phyloP scores from a whole-genome alignment of 2,329 filamentous ascomycete genomes.

The Stachybotrys echinatus region DNA sequence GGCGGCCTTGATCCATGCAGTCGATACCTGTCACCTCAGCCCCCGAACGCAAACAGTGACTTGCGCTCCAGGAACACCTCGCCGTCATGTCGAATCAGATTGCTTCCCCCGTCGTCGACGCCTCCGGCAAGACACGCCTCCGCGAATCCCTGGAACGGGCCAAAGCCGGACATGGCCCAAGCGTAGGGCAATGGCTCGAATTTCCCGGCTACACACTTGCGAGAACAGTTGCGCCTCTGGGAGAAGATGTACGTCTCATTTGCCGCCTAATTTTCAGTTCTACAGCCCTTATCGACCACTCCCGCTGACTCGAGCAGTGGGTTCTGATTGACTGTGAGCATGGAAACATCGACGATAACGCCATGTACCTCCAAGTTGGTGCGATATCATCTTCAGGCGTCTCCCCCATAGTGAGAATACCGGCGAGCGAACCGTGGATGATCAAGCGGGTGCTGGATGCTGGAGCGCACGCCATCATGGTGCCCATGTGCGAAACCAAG shows the following conservation, averaged over 20 bases:
- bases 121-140: conserved; percentile 19
- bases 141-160: conserved; percentile 20
- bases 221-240: conserved; percentile 18
- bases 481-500: conserved; percentile 20
- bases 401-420: conserved; percentile 30
- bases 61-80: too few relatives aligned
- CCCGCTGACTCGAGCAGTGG: conserved; percentile 27
- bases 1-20: too few relatives aligned
- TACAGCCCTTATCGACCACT: too few relatives aligned
- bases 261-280: too few relatives aligned
- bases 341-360: conserved; percentile 32
- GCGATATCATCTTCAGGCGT: conserved; percentile 30
- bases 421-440: conserved; percentile 18
- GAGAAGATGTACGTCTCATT: conserved; percentile 17
- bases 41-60: too few relatives aligned
- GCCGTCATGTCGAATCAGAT: not conserved
- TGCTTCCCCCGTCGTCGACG: not conserved
- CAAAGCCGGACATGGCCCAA: conserved; percentile 17
- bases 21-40: too few relatives aligned
- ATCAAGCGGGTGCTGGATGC: conserved; percentile 23
- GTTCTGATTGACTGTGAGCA: conserved; percentile 46
- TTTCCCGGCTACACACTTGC: conserved; percentile 22
- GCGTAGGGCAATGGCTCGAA: conserved; percentile 4
- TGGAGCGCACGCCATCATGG: conserved; percentile 23
- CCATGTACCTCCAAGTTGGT: conserved; percentile 37